Base-by-base conservation (phyloP, 225 moss, liverwort and hornwort species). In the Takakia lepidozioides region DNA sequence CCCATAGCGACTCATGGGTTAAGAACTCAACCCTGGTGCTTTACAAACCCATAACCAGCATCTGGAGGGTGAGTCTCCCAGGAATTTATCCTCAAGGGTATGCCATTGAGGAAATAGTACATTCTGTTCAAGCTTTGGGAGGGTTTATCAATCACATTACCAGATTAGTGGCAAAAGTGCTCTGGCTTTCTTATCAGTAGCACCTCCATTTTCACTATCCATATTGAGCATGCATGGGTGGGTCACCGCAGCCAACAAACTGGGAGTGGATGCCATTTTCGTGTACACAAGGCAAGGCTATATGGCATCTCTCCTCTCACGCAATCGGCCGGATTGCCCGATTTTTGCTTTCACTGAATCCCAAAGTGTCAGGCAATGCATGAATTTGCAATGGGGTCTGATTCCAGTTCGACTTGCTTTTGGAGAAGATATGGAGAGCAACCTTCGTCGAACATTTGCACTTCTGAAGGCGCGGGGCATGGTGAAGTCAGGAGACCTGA, bases 401-500 rank as follows among this genome's bases (percentile, higher is more conserved):
- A 66, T 75, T 22, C 75, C 70, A 6, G 62, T 70, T 28, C 65
- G 66, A 2, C 23, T 75, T 16, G 66, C 65, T 37, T 70, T 75
- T 25, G 57, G 60, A 0, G 44, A 58, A 29, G 70, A 75, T 45
- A 69, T 75, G 70, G 75, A 62, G 42, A 70, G 44, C 22, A 59
- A 70, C 45, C 48, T 75, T 23, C 61, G 58, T 1, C 25, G 66
- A 32, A 70, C 75, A 0, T 75, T 70, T 63, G 58, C 55, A 6
- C 42, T 70, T 15, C 32, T 75, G 20, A 70, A 70, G 29, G 58
- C 66, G 2, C 61, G 75, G 20, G 75, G 75, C 6, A 66, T 75
- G 70, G 66, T 75, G 75, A 70, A 75, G 23, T n/a, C 65, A 15
- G 75, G 75, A 2, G 70, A 75, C 19, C 55, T 75, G n/a, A 59